Evolutionary conservation across 1,284 basidiomycete species (phyloP), one percentile per base, ranked within the genome.

Genomic region (Trichosporon ovoides): DNA sequence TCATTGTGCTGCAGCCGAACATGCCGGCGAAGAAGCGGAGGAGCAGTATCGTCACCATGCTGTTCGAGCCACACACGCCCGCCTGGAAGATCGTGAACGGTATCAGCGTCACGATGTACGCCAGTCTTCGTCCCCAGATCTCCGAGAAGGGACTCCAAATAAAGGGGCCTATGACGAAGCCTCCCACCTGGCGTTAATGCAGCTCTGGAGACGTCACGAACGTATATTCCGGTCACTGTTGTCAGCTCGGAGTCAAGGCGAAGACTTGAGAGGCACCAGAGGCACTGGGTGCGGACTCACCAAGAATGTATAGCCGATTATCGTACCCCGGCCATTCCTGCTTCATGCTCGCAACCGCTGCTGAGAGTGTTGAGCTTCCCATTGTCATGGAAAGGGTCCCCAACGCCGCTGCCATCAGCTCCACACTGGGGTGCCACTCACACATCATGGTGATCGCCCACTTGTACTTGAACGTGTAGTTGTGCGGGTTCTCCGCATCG

Each of bases 11-110:
- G 7, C 78, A 75, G 24, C 73, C 78, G 52, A 73, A 76, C 16
- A 70, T 71, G 1, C 80, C 80, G 0, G 71, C 69, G 18, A 81
- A 66, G 66, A 80, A 77, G 7, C 80, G 73, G 55, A 79, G 73
- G 28, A 80, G 65, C 34, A 81, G 70, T 51, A 80, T 61, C 10
- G 77, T 69, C 20, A 64, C 72, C 35, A 79, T 70, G 61, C 74
- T 79, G 19, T 75, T 63, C 2, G 71, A 62, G 0, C 79, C 72
- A 5, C 74, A 70, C 28, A 77, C 73, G 3, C 71, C 79, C 16
- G 77, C 67, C 57, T 78, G 79, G 68, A 79, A 78, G 46, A 72
- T 57, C 1, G 73, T 75, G 60, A 78, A 79, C 7, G 75, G 59
- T 55, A 74, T 64, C 49, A 74, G 70, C 33, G 78, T 73, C 35